Evolutionary conservation across 2,329 filamentous ascomycete species (phyloP), one percentile per base, ranked within the genome.

Genomic region (Malbranchea cinnamomea): DNA sequence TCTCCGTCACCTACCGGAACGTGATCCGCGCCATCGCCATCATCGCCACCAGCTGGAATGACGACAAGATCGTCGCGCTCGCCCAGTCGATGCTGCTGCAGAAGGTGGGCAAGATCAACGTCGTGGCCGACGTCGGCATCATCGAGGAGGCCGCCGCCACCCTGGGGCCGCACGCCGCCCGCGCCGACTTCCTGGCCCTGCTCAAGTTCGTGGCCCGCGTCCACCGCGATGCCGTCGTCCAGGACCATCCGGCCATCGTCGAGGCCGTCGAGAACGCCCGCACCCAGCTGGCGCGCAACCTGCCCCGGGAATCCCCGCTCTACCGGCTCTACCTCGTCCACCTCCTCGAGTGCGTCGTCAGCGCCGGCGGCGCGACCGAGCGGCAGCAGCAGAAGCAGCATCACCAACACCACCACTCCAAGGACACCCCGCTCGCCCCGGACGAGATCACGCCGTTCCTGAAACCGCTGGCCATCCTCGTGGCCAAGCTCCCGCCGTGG

Each of bases 21-120:
- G 78, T 95, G n/a, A 74, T 95, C n/a, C 77, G 91, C 48, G 83
- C 87, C 0, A 87, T 98, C 37, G 87, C 91, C 34, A 76, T 75
- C n/a, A 82, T 98, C 49, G 83, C 89, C 1, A 71, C 68, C 13
- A 75, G 71, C 34, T 84, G 77, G 48, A 70, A 78, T 27, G 85
- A 98, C 45, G 75, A 83, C 36, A 93, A 94, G 56, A 92, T 98
- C 31, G 89, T 79, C 5, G 85, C 85, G 4, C 63, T 98, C 30
- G 87, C 85, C 2, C 79, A 94, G 44, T 91, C 84, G 1, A 94
- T 98, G 75, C 71, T 99, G 14, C 59, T 93, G n/a, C 89, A 98
- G 48, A 95, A 98, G 53, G 71, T 95, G 34, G 76, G 78, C 37
- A 87, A 89, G 53, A 73, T 94, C 32, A 89, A 73, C 46, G 65